Evolutionary conservation across 225 moss, liverwort and hornwort genomes (phyloP).

Genomic region (Sphagnum contortum): DNA sequence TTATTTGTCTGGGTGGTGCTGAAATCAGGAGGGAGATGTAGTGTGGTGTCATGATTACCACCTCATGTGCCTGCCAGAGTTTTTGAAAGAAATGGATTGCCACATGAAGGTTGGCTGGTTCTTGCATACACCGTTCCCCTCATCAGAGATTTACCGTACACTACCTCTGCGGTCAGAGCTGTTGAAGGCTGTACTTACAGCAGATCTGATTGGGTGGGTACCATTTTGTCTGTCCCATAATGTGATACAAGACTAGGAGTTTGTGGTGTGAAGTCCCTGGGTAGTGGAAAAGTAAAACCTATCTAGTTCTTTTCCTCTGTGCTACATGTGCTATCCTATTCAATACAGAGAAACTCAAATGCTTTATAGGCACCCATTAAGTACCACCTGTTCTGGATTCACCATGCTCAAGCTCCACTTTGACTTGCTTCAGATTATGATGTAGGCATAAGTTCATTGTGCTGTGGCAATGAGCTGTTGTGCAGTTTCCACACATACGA

Average conservation of each 20-base stretch:
- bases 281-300: too few species aligned
- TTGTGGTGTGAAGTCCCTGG: too few species aligned
- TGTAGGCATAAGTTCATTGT: background rate
- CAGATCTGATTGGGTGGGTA: constrained; percentile 70
- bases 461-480: constrained; percentile 6
- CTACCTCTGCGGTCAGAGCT: constrained; percentile 78
- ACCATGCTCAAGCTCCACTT: too few species aligned
- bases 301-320: too few species aligned
- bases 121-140: constrained; percentile 87
- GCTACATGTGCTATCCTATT: too few species aligned
- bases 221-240: background rate
- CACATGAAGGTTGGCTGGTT: constrained; percentile 89
- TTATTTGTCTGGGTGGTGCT: constrained; percentile 1
- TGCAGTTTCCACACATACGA: constrained; percentile 83
- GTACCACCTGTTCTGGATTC: too few species aligned
- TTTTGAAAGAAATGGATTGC: constrained; percentile 51
- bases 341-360: background rate
- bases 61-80: constrained; percentile 88
- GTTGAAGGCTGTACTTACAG: constrained; percentile 73
- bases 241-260: background rate
- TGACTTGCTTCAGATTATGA: too few species aligned
- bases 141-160: constrained; percentile 84
- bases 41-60: constrained; percentile 98
- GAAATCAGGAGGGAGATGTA: constrained; percentile 61
- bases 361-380: background rate